These are phyloP conservation scores for Aureobasidium sp. DNA, from an alignment of 2,329 filamentous ascomycete genomes.

Conservation along the genomic window DNA sequence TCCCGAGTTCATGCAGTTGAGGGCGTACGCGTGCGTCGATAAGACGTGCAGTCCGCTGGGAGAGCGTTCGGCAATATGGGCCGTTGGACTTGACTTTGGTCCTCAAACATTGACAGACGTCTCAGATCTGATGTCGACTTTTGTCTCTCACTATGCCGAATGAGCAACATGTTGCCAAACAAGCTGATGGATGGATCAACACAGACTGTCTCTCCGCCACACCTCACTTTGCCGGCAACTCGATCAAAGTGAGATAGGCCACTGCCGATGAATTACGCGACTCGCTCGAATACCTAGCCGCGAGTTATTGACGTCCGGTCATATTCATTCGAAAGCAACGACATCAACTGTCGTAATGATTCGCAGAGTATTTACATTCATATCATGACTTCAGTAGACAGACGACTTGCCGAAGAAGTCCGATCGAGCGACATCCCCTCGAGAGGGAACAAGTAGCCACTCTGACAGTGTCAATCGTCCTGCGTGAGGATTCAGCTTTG, in stretches of 20 bases:
- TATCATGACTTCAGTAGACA: no score
- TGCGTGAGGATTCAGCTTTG: no score
- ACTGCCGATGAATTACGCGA: not conserved
- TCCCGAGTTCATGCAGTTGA: not conserved
- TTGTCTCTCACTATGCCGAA: not conserved
- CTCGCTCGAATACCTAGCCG: not conserved
- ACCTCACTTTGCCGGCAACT: not conserved
- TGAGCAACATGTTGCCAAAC: not conserved
- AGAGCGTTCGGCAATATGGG: not conserved
- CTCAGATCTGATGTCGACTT: not conserved
- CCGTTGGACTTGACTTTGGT: not conserved
- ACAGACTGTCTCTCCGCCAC: not conserved
- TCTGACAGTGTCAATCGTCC: no score
- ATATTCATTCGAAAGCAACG: no score
- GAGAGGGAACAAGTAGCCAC: no score
- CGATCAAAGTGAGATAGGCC: not conserved
- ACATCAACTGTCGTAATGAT: no score
- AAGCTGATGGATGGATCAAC: not conserved
- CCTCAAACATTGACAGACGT: not conserved
- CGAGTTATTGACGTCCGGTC: no score
- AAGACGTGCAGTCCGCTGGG: not conserved
- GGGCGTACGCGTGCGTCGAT: not conserved
- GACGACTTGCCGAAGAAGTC: no score
- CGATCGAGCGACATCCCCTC: no score
- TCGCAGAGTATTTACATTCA: no score